Percentiles rank a stretch among this genome's conserved stretches.
phyloP scores from a whole-genome alignment of 2,329 filamentous ascomycete species.

The Fusarium sp. region DNA sequence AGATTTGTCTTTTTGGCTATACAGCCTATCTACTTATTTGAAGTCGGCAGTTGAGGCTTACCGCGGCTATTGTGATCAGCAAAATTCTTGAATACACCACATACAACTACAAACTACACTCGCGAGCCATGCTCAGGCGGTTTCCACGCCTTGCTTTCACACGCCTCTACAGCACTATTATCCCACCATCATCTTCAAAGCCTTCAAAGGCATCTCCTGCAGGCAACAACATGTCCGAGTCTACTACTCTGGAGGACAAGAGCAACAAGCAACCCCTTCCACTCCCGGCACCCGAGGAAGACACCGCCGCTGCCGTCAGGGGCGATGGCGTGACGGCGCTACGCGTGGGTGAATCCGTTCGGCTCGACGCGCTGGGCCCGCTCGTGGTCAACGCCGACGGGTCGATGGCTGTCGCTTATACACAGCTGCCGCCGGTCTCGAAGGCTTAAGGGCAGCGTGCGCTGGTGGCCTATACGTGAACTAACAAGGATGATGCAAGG shows the following conservation, averaged over 20 bases:
- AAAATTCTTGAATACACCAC: neutral
- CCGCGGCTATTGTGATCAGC: neutral
- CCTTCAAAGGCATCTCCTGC: conserved; percentile 23
- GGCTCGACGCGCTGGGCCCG: conserved; percentile 77
- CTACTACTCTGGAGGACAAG: conserved; percentile 6
- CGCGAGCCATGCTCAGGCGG: conserved; percentile 28
- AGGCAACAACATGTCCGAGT: conserved; percentile 4
- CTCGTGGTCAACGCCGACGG: conserved; percentile 81
- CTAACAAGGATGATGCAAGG: too few species aligned
- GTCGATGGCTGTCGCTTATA: too few species aligned
- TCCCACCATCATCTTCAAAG: conserved; percentile 7
- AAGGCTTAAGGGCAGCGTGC: too few species aligned
- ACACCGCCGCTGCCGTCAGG: conserved; percentile 18
- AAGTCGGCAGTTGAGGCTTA: conserved; percentile 1
- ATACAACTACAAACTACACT: neutral
- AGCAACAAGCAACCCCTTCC: conserved; percentile 14
- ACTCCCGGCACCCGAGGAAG: conserved; percentile 44
- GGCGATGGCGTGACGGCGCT: conserved; percentile 42
- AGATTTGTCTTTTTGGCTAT: neutral
- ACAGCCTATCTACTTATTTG: neutral
- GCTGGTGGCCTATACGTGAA: too few species aligned
- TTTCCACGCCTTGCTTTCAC: conserved; percentile 26
- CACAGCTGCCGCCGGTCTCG: too few species aligned
- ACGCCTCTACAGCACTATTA: conserved; percentile 13
- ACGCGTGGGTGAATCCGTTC: conserved; percentile 56